These are phyloP conservation scores for Xylariaceae sp. DNA, from an alignment of 2,329 filamentous ascomycete genomes.

Conservation along the genomic window DNA sequence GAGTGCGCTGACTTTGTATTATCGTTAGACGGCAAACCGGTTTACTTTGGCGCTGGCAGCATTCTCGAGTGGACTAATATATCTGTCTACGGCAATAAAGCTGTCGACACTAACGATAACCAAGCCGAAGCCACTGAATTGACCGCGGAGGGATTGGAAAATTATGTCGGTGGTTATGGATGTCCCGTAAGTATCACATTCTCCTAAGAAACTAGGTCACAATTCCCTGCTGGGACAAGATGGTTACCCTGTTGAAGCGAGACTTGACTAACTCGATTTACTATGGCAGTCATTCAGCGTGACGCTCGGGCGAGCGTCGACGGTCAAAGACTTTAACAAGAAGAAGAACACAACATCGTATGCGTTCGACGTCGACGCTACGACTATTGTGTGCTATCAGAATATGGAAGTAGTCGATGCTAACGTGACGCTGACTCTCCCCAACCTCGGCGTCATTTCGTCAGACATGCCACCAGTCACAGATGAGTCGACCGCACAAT, in stretches of 20 bases:
- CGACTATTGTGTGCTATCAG: conserved; percentile 11
- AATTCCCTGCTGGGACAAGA: background rate
- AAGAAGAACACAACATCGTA: conserved; percentile 4
- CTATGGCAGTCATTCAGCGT: conserved; percentile 6
- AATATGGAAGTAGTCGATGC: conserved; percentile 6
- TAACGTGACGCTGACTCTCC: conserved; percentile 7
- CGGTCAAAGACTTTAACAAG: background rate
- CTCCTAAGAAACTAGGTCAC: too few relatives aligned
- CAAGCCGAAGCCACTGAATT: background rate
- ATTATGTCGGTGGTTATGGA: conserved; percentile 13
- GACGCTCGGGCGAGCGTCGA: conserved; percentile 9
- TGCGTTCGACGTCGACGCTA: conserved; percentile 12
- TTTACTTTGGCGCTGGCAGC: conserved; percentile 12
- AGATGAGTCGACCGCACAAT: conserved; percentile 8
- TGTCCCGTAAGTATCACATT: conserved; percentile 3
- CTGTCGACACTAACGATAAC: conserved; percentile 6
- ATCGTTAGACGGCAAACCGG: conserved; percentile 1
- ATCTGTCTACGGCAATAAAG: conserved; percentile 2
- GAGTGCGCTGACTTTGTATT: background rate
- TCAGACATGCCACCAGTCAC: conserved; percentile 2
- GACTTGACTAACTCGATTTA: background rate
- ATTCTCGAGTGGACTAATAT: conserved; percentile 4
- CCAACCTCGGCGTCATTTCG: conserved; percentile 11
- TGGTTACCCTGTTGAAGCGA: background rate
- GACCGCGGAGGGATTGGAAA: background rate